Evolutionary conservation across 371 early-diverging fungal genomes (phyloP).

Genomic region (Gilbertella persicaria): DNA sequence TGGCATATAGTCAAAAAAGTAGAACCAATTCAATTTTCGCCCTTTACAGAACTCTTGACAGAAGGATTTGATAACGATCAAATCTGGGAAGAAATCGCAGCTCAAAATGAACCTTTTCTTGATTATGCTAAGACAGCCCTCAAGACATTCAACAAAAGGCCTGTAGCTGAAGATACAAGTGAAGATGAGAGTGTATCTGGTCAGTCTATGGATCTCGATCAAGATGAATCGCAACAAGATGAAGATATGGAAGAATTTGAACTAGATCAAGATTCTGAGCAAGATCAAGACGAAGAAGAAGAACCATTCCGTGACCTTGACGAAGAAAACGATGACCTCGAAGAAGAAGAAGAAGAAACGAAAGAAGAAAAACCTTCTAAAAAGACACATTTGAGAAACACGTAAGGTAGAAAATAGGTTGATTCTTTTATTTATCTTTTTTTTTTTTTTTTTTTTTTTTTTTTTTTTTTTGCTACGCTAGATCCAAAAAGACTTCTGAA

Average conservation of each 20-base stretch:
- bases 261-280: no score
- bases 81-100: slow-evolving; percentile 91
- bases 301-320: slow-evolving; percentile 28
- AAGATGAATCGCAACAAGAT: slow-evolving; percentile 38
- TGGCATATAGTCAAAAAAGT: slow-evolving; percentile 44
- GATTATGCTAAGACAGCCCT: slow-evolving; percentile 57
- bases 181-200: slow-evolving; percentile 29
- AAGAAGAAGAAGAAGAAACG: slow-evolving; percentile 34
- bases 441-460: no score
- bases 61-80: slow-evolving; percentile 87
- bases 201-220: slow-evolving; percentile 38
- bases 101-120: slow-evolving; percentile 84
- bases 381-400: slow-evolving; percentile 10
- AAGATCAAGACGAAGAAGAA: slow-evolving; percentile 6
- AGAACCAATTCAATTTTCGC: slow-evolving; percentile 48
- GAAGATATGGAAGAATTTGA: slow-evolving; percentile 32
- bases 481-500: slow-evolving; percentile 44
- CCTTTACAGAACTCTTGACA: slow-evolving; percentile 62
- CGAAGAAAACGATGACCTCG: slow-evolving; percentile 20
- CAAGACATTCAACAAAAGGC: slow-evolving; percentile 35
- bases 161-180: neutral
- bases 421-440: no score
- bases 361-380: slow-evolving; percentile 27
- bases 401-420: no score
- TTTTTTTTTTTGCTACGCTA: neutral